Percentiles rank a stretch among this genome's conserved stretches.
phyloP scores from a whole-genome alignment of 2,329 filamentous ascomycete genomes.

The Colletotrichum lentis region DNA sequence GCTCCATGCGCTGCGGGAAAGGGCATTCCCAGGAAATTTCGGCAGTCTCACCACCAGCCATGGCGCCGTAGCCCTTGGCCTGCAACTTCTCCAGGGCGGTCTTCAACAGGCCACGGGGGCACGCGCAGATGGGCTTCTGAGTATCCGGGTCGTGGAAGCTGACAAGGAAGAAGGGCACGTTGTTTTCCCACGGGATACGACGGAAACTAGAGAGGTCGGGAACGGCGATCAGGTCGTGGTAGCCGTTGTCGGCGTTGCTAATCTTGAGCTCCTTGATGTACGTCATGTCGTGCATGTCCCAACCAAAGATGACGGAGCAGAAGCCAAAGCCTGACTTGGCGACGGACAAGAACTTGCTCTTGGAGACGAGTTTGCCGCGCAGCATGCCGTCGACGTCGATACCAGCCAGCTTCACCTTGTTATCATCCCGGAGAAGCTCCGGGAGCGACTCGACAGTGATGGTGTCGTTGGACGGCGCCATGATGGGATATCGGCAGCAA shows the following conservation, averaged over 20 bases:
- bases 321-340: constrained; percentile 87
- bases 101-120: constrained; percentile 79
- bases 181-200: constrained; percentile 88
- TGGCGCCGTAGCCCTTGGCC: constrained; percentile 76
- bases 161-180: constrained; percentile 85
- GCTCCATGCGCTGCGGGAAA: not conserved
- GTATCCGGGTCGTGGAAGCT: constrained; percentile 86
- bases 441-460: constrained; percentile 72
- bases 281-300: constrained; percentile 96
- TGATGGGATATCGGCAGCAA: constrained; percentile 36
- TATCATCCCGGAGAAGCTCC: constrained; percentile 73
- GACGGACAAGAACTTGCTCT: constrained; percentile 89
- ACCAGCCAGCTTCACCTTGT: constrained; percentile 85
- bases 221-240: constrained; percentile 83
- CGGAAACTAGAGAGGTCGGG: constrained; percentile 81
- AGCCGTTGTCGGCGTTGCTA: constrained; percentile 91
- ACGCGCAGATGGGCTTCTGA: constrained; percentile 74
- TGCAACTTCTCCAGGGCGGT: constrained; percentile 72
- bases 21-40: not conserved
- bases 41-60: constrained; percentile 79
- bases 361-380: constrained; percentile 89
- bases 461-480: constrained; percentile 40
- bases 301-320: constrained; percentile 93
- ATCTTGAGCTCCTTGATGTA: constrained; percentile 86
- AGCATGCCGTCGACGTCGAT: constrained; percentile 87